phyloP scores from a whole-genome alignment of 169 alveolate species.

The Plasmodium relictum region DNA sequence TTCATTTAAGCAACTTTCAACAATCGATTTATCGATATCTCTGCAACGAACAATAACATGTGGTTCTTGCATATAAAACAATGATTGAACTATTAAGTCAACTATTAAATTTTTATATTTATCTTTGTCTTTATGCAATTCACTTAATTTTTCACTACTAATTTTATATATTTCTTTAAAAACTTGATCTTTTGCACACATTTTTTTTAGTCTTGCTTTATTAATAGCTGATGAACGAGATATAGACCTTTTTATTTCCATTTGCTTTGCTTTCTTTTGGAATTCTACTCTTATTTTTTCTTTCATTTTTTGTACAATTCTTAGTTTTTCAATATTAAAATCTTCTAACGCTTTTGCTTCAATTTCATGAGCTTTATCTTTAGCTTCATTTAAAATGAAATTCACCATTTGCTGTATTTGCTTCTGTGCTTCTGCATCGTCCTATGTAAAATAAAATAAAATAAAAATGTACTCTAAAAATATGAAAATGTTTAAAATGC shows the following conservation, averaged over 20 bases:
- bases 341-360: constrained; percentile 95
- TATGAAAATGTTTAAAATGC: neutral
- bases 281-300: constrained; percentile 91
- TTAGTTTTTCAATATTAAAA: constrained; percentile 93
- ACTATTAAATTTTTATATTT: constrained; percentile 85
- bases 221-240: constrained; percentile 92
- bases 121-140: constrained; percentile 78
- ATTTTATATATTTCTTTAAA: constrained; percentile 84
- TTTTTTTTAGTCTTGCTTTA: constrained; percentile 90
- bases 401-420: constrained; percentile 95
- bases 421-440: constrained; percentile 93
- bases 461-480: neutral
- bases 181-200: constrained; percentile 89
- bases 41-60: constrained; percentile 91
- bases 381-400: constrained; percentile 95
- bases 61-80: constrained; percentile 85
- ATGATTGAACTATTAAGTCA: constrained; percentile 87
- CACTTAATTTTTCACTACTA: constrained; percentile 86
- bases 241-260: constrained; percentile 88
- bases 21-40: constrained; percentile 87
- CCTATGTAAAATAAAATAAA: constrained; percentile 77
- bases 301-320: constrained; percentile 92
- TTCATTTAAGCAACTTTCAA: constrained; percentile 86
- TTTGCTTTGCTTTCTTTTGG: constrained; percentile 84
- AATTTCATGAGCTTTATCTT: constrained; percentile 94